Base-by-base conservation (phyloP, 2,329 filamentous ascomycete species). In the Hypocrella siamensis region DNA sequence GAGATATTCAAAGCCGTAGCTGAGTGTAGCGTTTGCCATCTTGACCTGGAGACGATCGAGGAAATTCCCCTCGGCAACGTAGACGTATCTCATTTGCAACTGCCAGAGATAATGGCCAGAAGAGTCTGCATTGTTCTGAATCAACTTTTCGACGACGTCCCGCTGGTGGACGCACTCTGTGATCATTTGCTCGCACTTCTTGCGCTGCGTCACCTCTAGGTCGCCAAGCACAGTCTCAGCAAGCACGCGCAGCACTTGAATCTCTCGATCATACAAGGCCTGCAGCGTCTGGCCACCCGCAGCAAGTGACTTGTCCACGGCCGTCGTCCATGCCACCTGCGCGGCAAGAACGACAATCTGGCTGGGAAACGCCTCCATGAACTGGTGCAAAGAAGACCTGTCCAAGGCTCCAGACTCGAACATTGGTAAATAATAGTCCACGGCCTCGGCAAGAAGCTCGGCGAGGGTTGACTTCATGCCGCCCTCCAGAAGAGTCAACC, bases 151-250 rank as follows among this genome's bases (percentile, higher is more conserved):
- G 40, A 96, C 90, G 14, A 79, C 73, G 53, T 98, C 90, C 38
- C 90, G 80, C 55, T 99, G 92, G 52, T 98, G 90, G 11, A 99
- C 90, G 49, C 90, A 96, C 53, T 98, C 92, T 0, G 92, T 99
- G 49, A 99, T 98, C 42, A 98, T 70, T 56, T 94, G 88, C 54
- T 99, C 90, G 56, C 88, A 98, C 62, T 93, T 94, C 67, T 93
- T 93, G 39, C 90, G 73, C 48, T 81, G 74, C 31, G 94, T 80
- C 6, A 83, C 64, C 42, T 86, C 80, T 16, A 98, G 70, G 46
- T 98, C 86, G 25, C 82, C 83, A 12, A 98, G 66, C 10, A 99
- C 90, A 3, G 84, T 88, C 25, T 81, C 70, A 15, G 90, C 90
- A 34, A 98, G 75, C 16, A 93, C 64, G 34, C 82, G 75, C 28